phyloP scores from a whole-genome alignment of 306 rosid species.

The Pyrus communis region DNA sequence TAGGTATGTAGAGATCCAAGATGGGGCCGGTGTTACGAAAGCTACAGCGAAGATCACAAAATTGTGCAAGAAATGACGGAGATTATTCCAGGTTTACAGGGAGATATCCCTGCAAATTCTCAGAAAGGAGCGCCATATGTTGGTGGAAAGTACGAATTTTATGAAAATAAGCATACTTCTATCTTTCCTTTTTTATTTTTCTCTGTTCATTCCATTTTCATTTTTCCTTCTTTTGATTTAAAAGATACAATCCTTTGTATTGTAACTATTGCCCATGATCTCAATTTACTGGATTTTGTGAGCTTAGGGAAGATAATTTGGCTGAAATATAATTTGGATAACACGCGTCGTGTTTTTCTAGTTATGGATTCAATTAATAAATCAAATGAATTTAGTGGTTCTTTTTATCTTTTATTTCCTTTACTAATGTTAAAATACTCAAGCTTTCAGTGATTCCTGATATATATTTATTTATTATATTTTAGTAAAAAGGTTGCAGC shows the following conservation, averaged over 20 bases:
- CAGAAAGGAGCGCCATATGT: too few relatives aligned
- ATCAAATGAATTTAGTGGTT: not conserved
- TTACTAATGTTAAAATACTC: not conserved
- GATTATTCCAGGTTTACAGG: constrained; percentile 83
- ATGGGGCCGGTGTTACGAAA: constrained; percentile 98
- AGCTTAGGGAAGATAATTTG: not conserved
- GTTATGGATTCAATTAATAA: not conserved
- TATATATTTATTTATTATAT: constrained; percentile 3
- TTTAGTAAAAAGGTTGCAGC: constrained; percentile 85
- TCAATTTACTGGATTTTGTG: not conserved
- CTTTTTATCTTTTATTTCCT: not conserved
- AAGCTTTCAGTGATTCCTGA: not conserved
- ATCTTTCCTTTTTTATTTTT: too few relatives aligned
- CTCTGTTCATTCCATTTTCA: too few relatives aligned
- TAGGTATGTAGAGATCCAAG: constrained; percentile 98
- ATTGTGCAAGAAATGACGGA: constrained; percentile 75
- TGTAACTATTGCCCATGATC: too few relatives aligned
- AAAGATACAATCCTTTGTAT: too few relatives aligned
- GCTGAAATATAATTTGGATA: not conserved
- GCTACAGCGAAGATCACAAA: constrained; percentile 86
- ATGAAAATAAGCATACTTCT: too few relatives aligned
- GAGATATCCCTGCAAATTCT: constrained; percentile 52
- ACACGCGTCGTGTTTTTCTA: not conserved
- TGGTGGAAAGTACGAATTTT: too few relatives aligned
- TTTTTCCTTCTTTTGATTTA: too few relatives aligned